Conservation (phyloP, 805 yeast genomes). For the Groenewaldozyma tartarivorans region DNA sequence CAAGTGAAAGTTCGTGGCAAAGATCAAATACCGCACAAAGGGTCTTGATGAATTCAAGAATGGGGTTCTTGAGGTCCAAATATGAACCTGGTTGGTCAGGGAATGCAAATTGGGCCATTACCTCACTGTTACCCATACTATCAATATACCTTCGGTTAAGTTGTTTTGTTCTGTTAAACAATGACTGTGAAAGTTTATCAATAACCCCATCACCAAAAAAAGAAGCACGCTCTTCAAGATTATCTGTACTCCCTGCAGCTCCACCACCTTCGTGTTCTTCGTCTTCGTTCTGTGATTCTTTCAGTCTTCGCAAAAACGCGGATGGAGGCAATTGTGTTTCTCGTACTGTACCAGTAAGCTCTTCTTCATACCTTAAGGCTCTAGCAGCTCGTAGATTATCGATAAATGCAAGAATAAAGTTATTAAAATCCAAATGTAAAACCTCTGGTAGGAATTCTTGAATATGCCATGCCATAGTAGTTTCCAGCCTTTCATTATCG, state of each 20-base stretch:
- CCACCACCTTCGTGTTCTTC: slow-evolving; percentile 11
- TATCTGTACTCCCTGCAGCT: slow-evolving; percentile 21
- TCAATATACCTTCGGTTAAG: slow-evolving; percentile 65
- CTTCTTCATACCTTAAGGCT: slow-evolving; percentile 26
- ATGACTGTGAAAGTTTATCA: slow-evolving; percentile 48
- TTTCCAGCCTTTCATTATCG: slow-evolving; percentile 17
- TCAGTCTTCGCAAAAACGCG: slow-evolving; percentile 33
- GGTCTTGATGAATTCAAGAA: slow-evolving; percentile 69
- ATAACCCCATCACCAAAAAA: slow-evolving; percentile 28
- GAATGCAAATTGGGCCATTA: slow-evolving; percentile 55
- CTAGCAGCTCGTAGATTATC: slow-evolving; percentile 50
- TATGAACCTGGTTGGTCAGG: slow-evolving; percentile 74
- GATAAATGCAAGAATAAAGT: slow-evolving; percentile 72
- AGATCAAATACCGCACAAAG: slow-evolving; percentile 64
- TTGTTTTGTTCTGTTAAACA: slow-evolving; percentile 56
- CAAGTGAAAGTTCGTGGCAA: slow-evolving; percentile 55
- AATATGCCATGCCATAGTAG: slow-evolving; percentile 70
- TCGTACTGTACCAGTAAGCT: slow-evolving; percentile 42
- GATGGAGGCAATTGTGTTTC: slow-evolving; percentile 57
- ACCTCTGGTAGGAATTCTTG: slow-evolving; percentile 62
- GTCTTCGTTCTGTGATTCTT: slow-evolving; percentile 10
- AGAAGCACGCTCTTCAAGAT: no score
- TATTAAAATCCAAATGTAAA: slow-evolving; percentile 74
- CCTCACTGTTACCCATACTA: slow-evolving; percentile 50
- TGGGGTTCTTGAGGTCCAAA: slow-evolving; percentile 51